Conservation (phyloP, 202 grass and related monocot genomes). For the Setaria viridis region DNA sequence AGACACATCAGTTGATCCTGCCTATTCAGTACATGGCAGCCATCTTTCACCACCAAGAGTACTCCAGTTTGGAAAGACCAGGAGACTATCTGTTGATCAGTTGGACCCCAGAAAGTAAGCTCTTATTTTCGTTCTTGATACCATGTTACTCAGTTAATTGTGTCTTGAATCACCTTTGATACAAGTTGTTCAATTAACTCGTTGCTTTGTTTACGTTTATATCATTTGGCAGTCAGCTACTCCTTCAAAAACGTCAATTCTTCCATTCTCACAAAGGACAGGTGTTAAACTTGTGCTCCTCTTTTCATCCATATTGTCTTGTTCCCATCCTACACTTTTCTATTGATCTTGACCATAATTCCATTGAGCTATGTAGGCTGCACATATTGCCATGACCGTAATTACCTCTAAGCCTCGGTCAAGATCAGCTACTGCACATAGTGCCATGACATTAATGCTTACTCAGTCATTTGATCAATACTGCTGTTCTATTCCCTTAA, state of each 20-base stretch:
- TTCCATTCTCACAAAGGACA: constrained; percentile 90
- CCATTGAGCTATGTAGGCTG: neutral
- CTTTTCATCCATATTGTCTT: constrained; percentile 14
- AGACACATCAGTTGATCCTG: constrained; percentile 48
- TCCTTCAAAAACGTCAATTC: constrained; percentile 81
- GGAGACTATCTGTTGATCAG: constrained; percentile 68
- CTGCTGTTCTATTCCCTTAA: no score
- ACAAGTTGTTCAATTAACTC: constrained; percentile 5
- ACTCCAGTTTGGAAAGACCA: constrained; percentile 78
- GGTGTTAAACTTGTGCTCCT: constrained; percentile 51
- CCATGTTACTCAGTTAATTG: constrained; percentile 26
- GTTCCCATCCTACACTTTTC: neutral
- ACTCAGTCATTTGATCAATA: no score
- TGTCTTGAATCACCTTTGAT: constrained; percentile 12
- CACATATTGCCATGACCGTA: no score
- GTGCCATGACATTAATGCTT: no score
- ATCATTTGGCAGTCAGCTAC: constrained; percentile 60
- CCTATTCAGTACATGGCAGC: constrained; percentile 48
- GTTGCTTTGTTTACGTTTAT: constrained; percentile 52
- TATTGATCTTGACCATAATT: neutral
- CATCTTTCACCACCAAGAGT: constrained; percentile 58
- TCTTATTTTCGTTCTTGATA: constrained; percentile 41
- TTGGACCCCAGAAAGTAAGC: constrained; percentile 71
- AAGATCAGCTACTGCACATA: no score
- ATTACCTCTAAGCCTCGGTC: no score